These are phyloP conservation scores for Phialemonium atrogriseum DNA, from an alignment of 2,329 filamentous ascomycete species.

Conservation along the genomic window DNA sequence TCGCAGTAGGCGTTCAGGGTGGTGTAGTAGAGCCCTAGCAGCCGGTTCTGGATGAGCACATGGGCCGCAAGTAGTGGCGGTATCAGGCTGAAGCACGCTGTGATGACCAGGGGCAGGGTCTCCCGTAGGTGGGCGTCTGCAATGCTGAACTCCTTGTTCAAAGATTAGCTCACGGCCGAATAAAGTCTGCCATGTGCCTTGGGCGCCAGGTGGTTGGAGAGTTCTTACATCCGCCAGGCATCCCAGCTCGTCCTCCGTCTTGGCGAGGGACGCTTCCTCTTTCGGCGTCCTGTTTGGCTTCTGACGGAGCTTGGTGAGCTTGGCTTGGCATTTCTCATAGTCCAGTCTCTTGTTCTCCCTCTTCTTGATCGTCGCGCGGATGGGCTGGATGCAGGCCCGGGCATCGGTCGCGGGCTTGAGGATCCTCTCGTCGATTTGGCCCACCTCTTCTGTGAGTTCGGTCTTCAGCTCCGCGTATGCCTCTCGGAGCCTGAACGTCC, in stretches of 20 bases:
- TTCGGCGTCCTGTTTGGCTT: constrained; percentile 64
- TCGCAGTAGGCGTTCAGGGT: constrained; percentile 65
- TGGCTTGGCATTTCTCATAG: constrained; percentile 68
- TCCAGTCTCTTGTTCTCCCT: constrained; percentile 75
- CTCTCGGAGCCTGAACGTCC: constrained; percentile 56
- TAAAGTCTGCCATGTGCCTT: neutral
- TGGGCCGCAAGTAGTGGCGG: constrained; percentile 63
- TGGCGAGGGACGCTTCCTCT: constrained; percentile 62
- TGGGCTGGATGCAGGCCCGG: constrained; percentile 58
- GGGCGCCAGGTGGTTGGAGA: neutral
- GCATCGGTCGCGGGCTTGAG: constrained; percentile 63
- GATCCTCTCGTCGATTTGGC: constrained; percentile 60
- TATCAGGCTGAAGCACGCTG: constrained; percentile 64
- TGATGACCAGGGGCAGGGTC: constrained; percentile 62
- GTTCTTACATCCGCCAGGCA: constrained; percentile 52
- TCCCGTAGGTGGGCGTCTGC: constrained; percentile 67
- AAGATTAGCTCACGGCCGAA: constrained; percentile 6
- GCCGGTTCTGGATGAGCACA: constrained; percentile 67
- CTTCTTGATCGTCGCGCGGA: constrained; percentile 80
- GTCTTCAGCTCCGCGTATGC: constrained; percentile 62
- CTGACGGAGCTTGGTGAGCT: constrained; percentile 59
- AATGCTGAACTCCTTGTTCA: constrained; percentile 56
- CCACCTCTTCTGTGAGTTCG: constrained; percentile 65
- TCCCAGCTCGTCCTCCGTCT: constrained; percentile 62
- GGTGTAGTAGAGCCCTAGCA: constrained; percentile 74